Evolutionary conservation across 164 flowering plant species (phyloP), one percentile per base, ranked within the genome.

Genomic region (Stephania yunnanensis): DNA sequence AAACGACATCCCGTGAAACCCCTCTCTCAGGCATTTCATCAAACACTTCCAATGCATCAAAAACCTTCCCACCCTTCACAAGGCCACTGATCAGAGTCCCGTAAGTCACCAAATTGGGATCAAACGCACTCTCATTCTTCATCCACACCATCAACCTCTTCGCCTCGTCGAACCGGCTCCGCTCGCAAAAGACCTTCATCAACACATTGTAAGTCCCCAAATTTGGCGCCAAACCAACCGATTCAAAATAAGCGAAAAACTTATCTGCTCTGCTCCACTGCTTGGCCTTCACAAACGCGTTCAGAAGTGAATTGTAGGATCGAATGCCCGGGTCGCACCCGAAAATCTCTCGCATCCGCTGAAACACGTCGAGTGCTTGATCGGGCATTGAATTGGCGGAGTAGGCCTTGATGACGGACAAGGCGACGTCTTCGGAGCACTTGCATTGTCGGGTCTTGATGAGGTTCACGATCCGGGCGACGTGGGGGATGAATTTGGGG

Each of bases 21-120:
- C 89, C 91, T 85, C 87, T 88, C 4, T 78, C 85, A 77, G 73
- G 55, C 98, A 95, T 91, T 89, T 90, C 95, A 76, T 91, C 94
- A 68, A 95, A 92, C 95, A 95, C 64, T 74, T 90, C 83, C 74
- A 82, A 31, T 3, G 92, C 99, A 75, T 76, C 82, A 1, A 63
- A 61, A 12, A 42, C 19, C 45, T 82, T 61, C 70, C 90, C 94
- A 67, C 74, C 67, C 71, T 90, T 92, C 0, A 72, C 86, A 6
- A 84, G 46, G 29, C 79, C 92, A 79, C 81, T 80, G 2, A 91
- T 86, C 71, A 91, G 48, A 66, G 91, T 84, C 7, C 90, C 82
- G 71, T 89, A 91, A 74, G 87, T 87, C 72, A 81, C 19, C 5
- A 80, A 78, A 80, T 92, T 84, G 19, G 96, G 95, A 11, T 45